phyloP scores from a whole-genome alignment of 1,284 basidiomycete species.

The Thelephora terrestris region DNA sequence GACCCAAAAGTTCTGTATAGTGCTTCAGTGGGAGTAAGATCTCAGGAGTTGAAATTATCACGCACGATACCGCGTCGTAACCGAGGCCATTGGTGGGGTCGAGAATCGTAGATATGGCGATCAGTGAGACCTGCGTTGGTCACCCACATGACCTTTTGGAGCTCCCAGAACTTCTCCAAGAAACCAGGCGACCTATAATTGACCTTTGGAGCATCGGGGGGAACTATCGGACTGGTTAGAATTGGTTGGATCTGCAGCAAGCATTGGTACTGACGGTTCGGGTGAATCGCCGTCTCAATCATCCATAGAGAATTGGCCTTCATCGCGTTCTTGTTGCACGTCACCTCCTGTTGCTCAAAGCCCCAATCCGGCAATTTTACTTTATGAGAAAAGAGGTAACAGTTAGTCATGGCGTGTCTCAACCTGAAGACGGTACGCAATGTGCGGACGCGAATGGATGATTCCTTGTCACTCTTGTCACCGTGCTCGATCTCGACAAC shows the following conservation, averaged over 20 bases:
- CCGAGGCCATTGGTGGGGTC: slow-evolving; percentile 84
- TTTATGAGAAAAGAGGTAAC: slow-evolving; percentile 97
- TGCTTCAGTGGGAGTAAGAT: slow-evolving; percentile 2
- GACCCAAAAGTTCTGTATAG: slow-evolving; percentile 87
- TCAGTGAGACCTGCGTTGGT: slow-evolving; percentile 95
- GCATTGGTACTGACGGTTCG: slow-evolving; percentile 46
- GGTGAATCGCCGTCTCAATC: slow-evolving; percentile 81
- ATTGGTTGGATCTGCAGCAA: slow-evolving; percentile 1
- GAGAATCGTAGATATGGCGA: slow-evolving; percentile 89
- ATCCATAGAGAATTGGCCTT: slow-evolving; percentile 90
- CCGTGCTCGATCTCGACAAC: slow-evolving; percentile 79
- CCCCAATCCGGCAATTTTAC: slow-evolving; percentile 97
- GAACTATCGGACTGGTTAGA: slow-evolving; percentile 36
- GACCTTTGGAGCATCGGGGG: slow-evolving; percentile 63
- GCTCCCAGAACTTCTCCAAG: slow-evolving; percentile 82
- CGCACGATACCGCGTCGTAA: slow-evolving; percentile 87
- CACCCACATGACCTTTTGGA: slow-evolving; percentile 97
- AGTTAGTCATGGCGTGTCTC: slow-evolving; percentile 80
- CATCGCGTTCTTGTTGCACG: slow-evolving; percentile 95
- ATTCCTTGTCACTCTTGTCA: slow-evolving; percentile 56
- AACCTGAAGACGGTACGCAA: slow-evolving; percentile 81
- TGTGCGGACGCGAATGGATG: slow-evolving; percentile 65
- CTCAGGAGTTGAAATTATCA: slow-evolving; percentile 9
- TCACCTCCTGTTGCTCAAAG: slow-evolving; percentile 97
- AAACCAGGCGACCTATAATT: slow-evolving; percentile 88